Evolutionary conservation across 2,329 filamentous ascomycete species (phyloP).

Genomic region (Dichotomopilus funicola): DNA sequence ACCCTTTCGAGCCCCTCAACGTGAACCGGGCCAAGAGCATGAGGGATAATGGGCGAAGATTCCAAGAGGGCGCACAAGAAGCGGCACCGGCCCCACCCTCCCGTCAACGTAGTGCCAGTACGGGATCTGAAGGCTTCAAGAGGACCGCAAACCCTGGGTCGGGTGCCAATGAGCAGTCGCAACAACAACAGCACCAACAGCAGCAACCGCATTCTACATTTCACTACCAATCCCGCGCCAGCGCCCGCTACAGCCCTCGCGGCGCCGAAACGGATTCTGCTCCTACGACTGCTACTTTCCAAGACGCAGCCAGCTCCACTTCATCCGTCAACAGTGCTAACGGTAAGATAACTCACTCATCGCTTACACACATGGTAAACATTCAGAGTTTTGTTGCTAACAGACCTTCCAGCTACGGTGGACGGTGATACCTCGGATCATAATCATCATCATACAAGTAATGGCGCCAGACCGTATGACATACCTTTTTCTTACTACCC

Average conservation of each 20-base stretch:
- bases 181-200: background rate
- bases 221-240: conserved; percentile 17
- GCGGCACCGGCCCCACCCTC: conserved; percentile 15
- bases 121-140: conserved; percentile 25
- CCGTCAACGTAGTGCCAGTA: conserved; percentile 30
- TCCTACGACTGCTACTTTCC: conserved; percentile 16
- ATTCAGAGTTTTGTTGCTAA: background rate
- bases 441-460: conserved; percentile 18
- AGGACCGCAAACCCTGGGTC: conserved; percentile 15
- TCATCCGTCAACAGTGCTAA: conserved; percentile 15
- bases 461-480: conserved; percentile 44
- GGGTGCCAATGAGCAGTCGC: background rate
- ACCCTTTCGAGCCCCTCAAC: conserved; percentile 45
- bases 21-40: conserved; percentile 43
- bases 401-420: conserved; percentile 15
- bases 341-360: conserved; percentile 6
- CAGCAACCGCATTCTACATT: background rate
- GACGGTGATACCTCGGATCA: conserved; percentile 19
- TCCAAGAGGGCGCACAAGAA: conserved; percentile 19
- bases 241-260: conserved; percentile 18
- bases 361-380: background rate
- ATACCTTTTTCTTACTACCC: conserved; percentile 15
- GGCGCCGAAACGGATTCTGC: conserved; percentile 17
- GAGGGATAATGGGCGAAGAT: conserved; percentile 31
- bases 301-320: conserved; percentile 5